Evolutionary conservation across 345 rosid species (phyloP).

Genomic region (Barbarea vulgaris): DNA sequence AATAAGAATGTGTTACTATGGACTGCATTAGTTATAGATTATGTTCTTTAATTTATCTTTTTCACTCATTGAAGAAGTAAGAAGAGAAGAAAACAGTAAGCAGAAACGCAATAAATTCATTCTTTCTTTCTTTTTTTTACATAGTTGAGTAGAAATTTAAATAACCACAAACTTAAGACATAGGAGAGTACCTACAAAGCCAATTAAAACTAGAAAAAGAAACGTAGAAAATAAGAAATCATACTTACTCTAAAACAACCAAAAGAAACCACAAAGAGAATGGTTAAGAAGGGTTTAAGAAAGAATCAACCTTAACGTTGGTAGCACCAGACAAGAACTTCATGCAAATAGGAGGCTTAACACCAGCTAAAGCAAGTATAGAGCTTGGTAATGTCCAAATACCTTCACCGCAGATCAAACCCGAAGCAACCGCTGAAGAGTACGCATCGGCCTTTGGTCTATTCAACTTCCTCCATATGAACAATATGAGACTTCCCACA

Average conservation of each 20-base stretch:
- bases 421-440: conserved; percentile 72
- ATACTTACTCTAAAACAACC: not conserved
- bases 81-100: not conserved
- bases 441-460: conserved; percentile 62
- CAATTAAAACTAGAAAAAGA: conserved; percentile 17
- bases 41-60: not conserved
- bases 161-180: conserved; percentile 18
- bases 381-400: conserved; percentile 76
- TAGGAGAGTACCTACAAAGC: not conserved
- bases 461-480: conserved; percentile 60
- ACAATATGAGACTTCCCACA: conserved; percentile 68
- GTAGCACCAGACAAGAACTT: conserved; percentile 57
- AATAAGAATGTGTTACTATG: too few relatives aligned
- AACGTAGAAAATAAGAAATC: not conserved
- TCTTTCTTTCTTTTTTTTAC: conserved; percentile 7
- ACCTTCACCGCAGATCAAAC: conserved; percentile 75
- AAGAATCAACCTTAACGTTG: conserved; percentile 55
- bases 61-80: not conserved
- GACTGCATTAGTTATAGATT: not conserved
- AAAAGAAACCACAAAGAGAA: not conserved
- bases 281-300: conserved; percentile 46
- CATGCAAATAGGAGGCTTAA: conserved; percentile 79
- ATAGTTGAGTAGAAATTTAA: conserved; percentile 17
- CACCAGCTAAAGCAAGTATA: conserved; percentile 56
- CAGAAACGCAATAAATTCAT: conserved; percentile 19